Base-by-base conservation (phyloP, 179 eudicot species). In the Beta lomatogona region DNA sequence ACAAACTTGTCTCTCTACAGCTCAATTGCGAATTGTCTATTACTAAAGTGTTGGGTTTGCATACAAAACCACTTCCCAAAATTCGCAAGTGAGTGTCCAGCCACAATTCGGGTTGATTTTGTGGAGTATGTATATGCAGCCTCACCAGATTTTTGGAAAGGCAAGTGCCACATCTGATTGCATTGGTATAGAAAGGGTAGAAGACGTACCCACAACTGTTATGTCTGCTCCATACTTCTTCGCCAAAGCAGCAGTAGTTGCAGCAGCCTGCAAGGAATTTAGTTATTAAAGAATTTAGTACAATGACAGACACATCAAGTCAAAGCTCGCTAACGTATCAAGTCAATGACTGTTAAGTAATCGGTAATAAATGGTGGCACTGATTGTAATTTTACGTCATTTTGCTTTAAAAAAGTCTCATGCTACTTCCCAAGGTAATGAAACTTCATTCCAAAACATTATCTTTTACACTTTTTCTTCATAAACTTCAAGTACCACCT, bases 221-320 rank as follows among this genome's bases (percentile, higher is more conserved):
- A 96, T 93, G 67, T 94, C 97, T 79, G 97, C 97, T 52, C 97
- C 98, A 82, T 94, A 96, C 86, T 94, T 96, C 85, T 93, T 96
- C 15, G 96, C 98, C 90, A 96, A 86, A 82, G 98, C 93, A 89
- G 97, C 89, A 85, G 91, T 85, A 65, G 99, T 94, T 36, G 97
- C 91, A 80, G 95, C 90, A 59, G 99, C 99, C 98, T 94, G 87
- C 22, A 58, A 54, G 60, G 31, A 65, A 54, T 65, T 75, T 59
- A 61, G 73, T 41, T 14, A 67, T 52, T 14, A 4, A 52, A 15
- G 41, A 28, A 15, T 68, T 50, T 16, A 25, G 66, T 46, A 44
- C 55, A 61, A 46, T 18, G 0, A 75, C 48, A 53, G 1, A 75
- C 58, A 53, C 15, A 54, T 57, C 22, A 14, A 46, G 54, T n/a